Evolutionary conservation across 2,329 filamentous ascomycete species (phyloP).

Genomic region (Colletotrichum siamense): DNA sequence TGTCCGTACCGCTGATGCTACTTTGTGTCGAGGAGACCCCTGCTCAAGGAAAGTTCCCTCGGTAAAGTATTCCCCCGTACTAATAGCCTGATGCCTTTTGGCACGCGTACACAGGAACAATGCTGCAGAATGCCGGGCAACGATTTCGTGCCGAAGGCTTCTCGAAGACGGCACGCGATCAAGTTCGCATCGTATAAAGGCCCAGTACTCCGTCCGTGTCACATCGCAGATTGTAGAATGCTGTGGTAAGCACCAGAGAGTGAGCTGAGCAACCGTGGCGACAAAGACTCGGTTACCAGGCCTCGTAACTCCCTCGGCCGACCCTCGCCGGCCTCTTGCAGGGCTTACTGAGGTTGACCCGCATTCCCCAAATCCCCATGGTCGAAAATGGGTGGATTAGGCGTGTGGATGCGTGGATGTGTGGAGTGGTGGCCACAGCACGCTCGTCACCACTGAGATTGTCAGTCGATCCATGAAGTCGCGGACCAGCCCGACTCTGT

Average conservation of each 20-base stretch:
- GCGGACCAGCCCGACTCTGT: constrained; percentile 8
- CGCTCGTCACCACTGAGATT: not conserved
- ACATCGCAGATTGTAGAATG: not conserved
- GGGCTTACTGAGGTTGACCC: not conserved
- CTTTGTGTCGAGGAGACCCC: not conserved
- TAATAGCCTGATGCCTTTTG: not conserved
- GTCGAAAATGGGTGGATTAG: not conserved
- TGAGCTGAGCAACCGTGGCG: not conserved
- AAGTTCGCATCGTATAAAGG: not conserved
- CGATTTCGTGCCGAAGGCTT: not conserved
- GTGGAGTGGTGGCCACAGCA: constrained; percentile 1
- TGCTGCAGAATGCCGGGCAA: not conserved
- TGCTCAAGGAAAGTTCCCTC: not conserved
- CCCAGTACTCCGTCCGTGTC: not conserved
- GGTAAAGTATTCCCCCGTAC: constrained; percentile 11
- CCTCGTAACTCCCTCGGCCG: not conserved
- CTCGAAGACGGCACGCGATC: not conserved
- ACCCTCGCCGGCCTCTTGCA: not conserved
- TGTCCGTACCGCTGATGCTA: constrained; percentile 7
- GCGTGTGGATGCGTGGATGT: constrained; percentile 16
- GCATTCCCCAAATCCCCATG: not conserved
- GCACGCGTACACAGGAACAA: not conserved
- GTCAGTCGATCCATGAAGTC: constrained; percentile 2
- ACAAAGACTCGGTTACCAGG: not conserved
- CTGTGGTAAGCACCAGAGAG: not conserved